Evolutionary conservation across 148 eudicot species (phyloP), one percentile per base, ranked within the genome.

Genomic region (Gaultheria prostrata): DNA sequence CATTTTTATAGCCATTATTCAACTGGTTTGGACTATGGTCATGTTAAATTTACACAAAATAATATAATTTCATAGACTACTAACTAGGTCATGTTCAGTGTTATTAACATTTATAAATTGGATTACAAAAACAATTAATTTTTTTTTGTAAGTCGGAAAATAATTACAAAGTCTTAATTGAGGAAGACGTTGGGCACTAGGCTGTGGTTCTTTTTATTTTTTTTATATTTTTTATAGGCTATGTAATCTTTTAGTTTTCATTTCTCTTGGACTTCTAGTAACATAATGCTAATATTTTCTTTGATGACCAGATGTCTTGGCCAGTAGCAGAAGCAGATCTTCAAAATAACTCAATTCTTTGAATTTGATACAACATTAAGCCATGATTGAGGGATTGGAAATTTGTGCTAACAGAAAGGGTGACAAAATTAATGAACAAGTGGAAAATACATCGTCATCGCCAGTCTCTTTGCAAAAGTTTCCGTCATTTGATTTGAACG

Each of bases 401-500:
- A 24, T 45, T 21, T 56, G 13, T 7, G 76, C 72, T 50, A 35
- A 39, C 15, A 73, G 35, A 78, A 82, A 35, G 49, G 13, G 77
- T 8, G 70, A 82, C 20, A 73, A 26, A 35, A 77, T 82, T 39
- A 70, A 85, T 49, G 83, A 70, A 61, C 82, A 83, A 32, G 75
- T 39, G 18, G 82, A 86, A 69, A 57, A 82, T 63, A 35, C 71
- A 18, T 53, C 78, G 56, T 82, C 81, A 67, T 84, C 81, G 35
- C 81, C 80, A 7, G 85, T 39, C 8, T 88, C 84, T 45, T 76
- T 84, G 24, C 82, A 79, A 50, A 84, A 88, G 53, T 24, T 12
- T n/a, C 80, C 86, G 4, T 83, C 82, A 17, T 84, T 90, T 32
- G 90, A 90, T 77, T 83, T 90, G 84, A 90, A 90, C 26, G 89